These are phyloP conservation scores for Globisporangium ultimum DNA, from an alignment of 352 stramenopile species.

Conservation along the genomic window DNA sequence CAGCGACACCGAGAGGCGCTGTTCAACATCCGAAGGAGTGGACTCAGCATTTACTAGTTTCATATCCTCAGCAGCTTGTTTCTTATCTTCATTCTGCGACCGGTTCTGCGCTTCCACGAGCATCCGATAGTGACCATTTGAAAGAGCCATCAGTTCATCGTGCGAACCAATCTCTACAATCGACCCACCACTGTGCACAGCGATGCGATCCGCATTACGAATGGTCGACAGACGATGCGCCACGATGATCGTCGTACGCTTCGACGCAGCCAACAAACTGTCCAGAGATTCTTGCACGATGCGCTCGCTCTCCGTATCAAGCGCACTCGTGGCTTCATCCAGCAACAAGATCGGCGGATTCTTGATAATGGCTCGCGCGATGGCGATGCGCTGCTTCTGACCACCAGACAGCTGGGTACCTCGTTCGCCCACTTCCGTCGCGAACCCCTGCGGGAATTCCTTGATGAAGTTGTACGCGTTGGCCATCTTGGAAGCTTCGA, in stretches of 20 bases:
- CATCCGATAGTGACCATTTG: slow-evolving; percentile 36
- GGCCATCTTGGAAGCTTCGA: slow-evolving; percentile 58
- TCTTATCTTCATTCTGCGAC: not conserved
- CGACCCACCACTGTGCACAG: slow-evolving; percentile 88
- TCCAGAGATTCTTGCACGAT: slow-evolving; percentile 75
- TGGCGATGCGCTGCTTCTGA: slow-evolving; percentile 92
- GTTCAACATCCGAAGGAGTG: no score
- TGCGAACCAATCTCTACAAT: slow-evolving; percentile 94
- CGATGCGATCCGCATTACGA: slow-evolving; percentile 92
- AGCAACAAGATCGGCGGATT: slow-evolving; percentile 81
- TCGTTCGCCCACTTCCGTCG: slow-evolving; percentile 74
- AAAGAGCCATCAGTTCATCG: slow-evolving; percentile 74
- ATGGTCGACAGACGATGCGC: slow-evolving; percentile 94
- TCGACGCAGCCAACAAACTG: slow-evolving; percentile 20
- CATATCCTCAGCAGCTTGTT: slow-evolving; percentile 1
- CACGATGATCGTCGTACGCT: slow-evolving; percentile 27
- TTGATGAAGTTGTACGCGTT: slow-evolving; percentile 88
- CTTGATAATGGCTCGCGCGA: slow-evolving; percentile 82
- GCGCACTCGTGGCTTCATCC: no score
- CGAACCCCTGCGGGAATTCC: slow-evolving; percentile 79
- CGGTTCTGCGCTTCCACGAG: slow-evolving; percentile 21
- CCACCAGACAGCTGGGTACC: slow-evolving; percentile 84
- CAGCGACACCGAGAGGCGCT: no score
- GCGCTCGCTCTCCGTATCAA: slow-evolving; percentile 73
- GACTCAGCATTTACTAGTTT: no score